phyloP scores from a whole-genome alignment of 139 green algal species.

The Spirogloea muscicola region DNA sequence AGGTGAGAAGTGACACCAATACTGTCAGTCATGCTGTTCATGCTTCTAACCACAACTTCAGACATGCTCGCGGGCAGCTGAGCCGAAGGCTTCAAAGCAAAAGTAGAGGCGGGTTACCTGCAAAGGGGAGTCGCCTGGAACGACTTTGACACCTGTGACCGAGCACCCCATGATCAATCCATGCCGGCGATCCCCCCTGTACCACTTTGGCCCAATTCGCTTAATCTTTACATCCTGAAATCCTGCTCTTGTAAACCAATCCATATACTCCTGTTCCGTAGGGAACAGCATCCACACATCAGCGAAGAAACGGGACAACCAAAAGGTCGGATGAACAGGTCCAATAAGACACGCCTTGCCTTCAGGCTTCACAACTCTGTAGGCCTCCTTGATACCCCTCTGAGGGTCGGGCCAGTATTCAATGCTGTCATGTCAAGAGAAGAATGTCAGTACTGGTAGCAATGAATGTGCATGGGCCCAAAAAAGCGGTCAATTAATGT shows the following conservation, averaged over 20 bases:
- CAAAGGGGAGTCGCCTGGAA: conserved; percentile 49
- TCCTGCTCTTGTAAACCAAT: conserved; percentile 89
- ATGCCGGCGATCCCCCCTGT: conserved; percentile 83
- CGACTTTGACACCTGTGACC: conserved; percentile 81
- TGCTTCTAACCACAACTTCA: background rate
- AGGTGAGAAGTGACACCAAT: background rate
- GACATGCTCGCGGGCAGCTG: background rate
- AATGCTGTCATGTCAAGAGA: too few relatives aligned
- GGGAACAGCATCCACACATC: conserved; percentile 97
- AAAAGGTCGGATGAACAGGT: conserved; percentile 84
- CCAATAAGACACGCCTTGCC: conserved; percentile 89
- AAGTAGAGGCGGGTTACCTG: conserved; percentile 8
- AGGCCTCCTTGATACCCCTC: conserved; percentile 76
- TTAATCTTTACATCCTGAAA: conserved; percentile 88
- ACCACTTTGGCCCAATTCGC: conserved; percentile 90
- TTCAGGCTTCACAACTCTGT: conserved; percentile 85
- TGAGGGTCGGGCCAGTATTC: conserved; percentile 95
- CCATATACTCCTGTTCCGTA: conserved; percentile 90
- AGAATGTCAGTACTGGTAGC: too few relatives aligned
- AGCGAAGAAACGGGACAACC: conserved; percentile 76
- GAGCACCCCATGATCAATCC: conserved; percentile 97
- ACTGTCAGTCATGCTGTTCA: background rate
- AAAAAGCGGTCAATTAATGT: too few relatives aligned
- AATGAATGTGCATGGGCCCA: too few relatives aligned
- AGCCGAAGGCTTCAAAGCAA: background rate